Percentiles rank a stretch among this genome's conserved stretches.
These are phyloP conservation scores for Rugonectria rugulosa DNA, from an alignment of 2,329 filamentous ascomycete species.

Conservation along the genomic window DNA sequence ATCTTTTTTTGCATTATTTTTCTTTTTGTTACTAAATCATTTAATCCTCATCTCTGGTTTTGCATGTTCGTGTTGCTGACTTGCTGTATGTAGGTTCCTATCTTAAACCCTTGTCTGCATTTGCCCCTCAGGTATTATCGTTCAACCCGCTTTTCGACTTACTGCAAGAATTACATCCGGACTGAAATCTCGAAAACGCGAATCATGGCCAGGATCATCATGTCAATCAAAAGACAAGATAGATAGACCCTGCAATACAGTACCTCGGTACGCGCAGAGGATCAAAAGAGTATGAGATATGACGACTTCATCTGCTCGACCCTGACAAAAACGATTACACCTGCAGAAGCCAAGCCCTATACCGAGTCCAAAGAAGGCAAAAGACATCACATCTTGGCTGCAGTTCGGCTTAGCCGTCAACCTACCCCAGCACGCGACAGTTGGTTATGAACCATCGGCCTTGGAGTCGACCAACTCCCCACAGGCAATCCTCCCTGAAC, in stretches of 20 bases:
- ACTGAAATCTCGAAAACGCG: no score
- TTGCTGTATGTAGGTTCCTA: background rate
- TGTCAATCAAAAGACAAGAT: no score
- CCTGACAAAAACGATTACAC: background rate
- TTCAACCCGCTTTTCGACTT: no score
- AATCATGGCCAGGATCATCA: no score
- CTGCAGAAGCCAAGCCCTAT: background rate
- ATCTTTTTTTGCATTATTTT: slow-evolving; percentile 1
- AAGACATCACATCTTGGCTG: background rate
- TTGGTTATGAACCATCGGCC: background rate
- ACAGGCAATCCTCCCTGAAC: slow-evolving; percentile 22
- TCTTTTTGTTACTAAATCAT: background rate
- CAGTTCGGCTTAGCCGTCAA: background rate
- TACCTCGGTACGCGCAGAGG: no score
- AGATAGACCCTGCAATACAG: no score
- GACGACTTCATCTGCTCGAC: background rate
- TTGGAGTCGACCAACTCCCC: slow-evolving; percentile 17
- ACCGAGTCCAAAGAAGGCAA: background rate
- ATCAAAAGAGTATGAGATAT: no score
- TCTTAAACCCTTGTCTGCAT: no score
- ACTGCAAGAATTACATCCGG: no score
- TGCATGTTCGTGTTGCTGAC: background rate
- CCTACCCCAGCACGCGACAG: no score
- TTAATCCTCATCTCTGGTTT: background rate
- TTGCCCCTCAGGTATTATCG: no score